Conservation (phyloP, 257 asterid species). For the Nicotiana obtusifolia region DNA sequence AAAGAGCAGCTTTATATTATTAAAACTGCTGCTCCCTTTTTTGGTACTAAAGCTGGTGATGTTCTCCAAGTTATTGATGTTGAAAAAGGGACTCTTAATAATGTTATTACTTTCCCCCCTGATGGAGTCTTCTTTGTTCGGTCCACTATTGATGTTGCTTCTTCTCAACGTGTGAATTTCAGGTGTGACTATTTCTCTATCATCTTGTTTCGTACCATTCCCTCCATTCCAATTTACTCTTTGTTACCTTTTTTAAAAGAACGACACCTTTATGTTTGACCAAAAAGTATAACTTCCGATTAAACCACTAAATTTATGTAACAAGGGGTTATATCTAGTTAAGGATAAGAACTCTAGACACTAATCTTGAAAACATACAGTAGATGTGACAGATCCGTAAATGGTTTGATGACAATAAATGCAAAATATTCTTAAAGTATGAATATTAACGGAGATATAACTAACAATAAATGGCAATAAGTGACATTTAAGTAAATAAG, state of each 20-base stretch:
- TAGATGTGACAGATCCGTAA: no score
- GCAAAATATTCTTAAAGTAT: no score
- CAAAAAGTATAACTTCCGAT: no score
- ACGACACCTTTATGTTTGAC: no score
- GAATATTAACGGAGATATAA: no score
- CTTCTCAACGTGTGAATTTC: constrained; percentile 76
- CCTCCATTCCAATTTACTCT: background rate
- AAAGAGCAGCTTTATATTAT: constrained; percentile 83
- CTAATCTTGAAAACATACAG: no score
- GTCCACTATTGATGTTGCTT: constrained; percentile 61
- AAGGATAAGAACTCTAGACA: no score
- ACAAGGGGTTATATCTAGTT: no score
- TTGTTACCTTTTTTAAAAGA: background rate
- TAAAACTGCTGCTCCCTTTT: constrained; percentile 52
- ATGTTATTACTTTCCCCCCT: constrained; percentile 86
- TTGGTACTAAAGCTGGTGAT: constrained; percentile 81
- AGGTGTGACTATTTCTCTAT: constrained; percentile 29
- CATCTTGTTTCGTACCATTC: background rate
- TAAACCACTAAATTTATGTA: no score
- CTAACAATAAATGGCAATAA: no score
- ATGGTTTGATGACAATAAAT: no score
- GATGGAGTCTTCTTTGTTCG: constrained; percentile 94
- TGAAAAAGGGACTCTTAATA: constrained; percentile 46
- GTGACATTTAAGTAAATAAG: no score
- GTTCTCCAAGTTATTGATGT: constrained; percentile 86